These are phyloP conservation scores for Takashimella koratensis DNA, from an alignment of 1,284 basidiomycete species.

Conservation along the genomic window DNA sequence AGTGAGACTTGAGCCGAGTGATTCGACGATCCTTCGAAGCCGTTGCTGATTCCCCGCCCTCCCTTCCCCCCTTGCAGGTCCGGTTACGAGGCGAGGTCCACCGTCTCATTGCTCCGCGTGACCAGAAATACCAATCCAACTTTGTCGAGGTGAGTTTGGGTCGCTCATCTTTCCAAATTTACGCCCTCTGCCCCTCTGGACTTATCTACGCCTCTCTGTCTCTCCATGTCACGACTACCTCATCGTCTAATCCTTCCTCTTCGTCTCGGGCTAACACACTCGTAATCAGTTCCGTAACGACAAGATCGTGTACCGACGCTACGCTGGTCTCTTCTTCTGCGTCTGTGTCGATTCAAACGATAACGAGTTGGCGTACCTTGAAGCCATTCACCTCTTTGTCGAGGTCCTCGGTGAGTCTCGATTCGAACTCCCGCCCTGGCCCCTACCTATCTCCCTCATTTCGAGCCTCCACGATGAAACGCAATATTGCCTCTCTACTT, in stretches of 20 bases:
- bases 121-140: slow-evolving; percentile 98
- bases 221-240: not conserved
- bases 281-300: slow-evolving; percentile 92
- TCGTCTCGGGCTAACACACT: slow-evolving; percentile 4
- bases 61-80: slow-evolving; percentile 56
- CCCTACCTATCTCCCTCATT: too few relatives aligned
- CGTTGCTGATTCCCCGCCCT: not conserved
- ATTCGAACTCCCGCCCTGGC: too few relatives aligned
- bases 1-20: slow-evolving; percentile 51
- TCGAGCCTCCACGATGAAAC: too few relatives aligned
- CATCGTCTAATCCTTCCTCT: not conserved
- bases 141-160: slow-evolving; percentile 91
- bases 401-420: slow-evolving; percentile 85
- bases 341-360: slow-evolving; percentile 96
- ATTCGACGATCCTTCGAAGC: not conserved
- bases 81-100: slow-evolving; percentile 92
- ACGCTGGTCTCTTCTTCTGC: slow-evolving; percentile 97
- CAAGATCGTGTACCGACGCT: slow-evolving; percentile 91
- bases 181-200: too few relatives aligned
- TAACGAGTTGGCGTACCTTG: slow-evolving; percentile 94
- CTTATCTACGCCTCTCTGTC: too few relatives aligned
- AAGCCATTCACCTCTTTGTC: slow-evolving; percentile 97
- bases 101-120: slow-evolving; percentile 88
- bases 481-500: too few relatives aligned
- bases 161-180: not conserved